Base-by-base conservation (phyloP, 2,329 filamentous ascomycete genomes). In the Westerdykella aurantiaca region DNA sequence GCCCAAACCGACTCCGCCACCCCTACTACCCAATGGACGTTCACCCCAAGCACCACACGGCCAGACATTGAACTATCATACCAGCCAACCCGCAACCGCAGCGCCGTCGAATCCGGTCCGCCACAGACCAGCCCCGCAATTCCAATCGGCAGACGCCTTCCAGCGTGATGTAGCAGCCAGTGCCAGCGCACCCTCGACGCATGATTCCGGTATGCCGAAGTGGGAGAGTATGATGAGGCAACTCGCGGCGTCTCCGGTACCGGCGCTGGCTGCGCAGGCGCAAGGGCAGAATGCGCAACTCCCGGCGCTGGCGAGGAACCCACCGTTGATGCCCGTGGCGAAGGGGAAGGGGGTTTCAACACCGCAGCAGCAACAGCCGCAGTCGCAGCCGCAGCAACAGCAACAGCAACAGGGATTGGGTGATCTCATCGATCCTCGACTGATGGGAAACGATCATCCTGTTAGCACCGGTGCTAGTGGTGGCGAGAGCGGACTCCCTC, bases 111-210 rank as follows among this genome's bases (percentile, higher is more conserved):
- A 35, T 16, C 10, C 33, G 33, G 10, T 14, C 33, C n/a, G 17
- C 5, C 33, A 35, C 17, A 35, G 58, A 39, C 65, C 64, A 31
- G 51, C 59, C 11, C 61, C 67, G 14, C 68, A 66, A 22, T 71
- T 73, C 46, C 69, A 72, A 44, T 72, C 69, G 2, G 51, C 69
- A 11, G 66, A 70, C 39, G 69, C 72, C 2, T 74, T 74, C 34
- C 69, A 69, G 45, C 61, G 63, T 29, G 69, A 72, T 39, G 58
- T 71, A 3, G 9, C 33, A 22, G 54, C 53, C 31, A 56, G 56
- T 31, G 54, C 57, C 12, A 50, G 53, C 4, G 46, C 53, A 16
- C 47, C 57, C 3, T 38, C 52, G 7, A 54, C 48, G 11, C 25
- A 29, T 12, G 25, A 29, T 10, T 29, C 25, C 12, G 52, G 51